Evolutionary conservation across 441 rosid species (phyloP), one percentile per base, ranked within the genome.

Genomic region (Jatropha podagrica): DNA sequence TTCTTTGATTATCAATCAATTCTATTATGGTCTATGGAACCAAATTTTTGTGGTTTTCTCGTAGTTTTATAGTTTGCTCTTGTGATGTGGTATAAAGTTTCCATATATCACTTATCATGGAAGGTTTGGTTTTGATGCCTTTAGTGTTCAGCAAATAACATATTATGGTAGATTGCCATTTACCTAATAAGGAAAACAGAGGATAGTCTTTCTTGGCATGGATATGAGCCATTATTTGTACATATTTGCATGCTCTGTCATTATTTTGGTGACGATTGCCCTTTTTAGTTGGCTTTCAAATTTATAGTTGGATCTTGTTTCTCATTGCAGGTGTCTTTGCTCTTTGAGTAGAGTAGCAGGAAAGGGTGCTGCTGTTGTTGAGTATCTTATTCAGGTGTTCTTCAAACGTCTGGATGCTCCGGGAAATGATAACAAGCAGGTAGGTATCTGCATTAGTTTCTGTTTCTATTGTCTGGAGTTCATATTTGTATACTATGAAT

Each of bases 371-470:
- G 83, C 82, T 77, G 88, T 88, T 49, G 84, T 94, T 76, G 97
- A 90, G 83, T 88, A 91, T 84, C 99, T 96, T 83, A 85, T 94
- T 83, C 97, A 85, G 80, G 87, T 94, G 73, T 94, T 96, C 83
- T 91, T 91, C 80, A 96, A 92, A 82, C 86, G 92, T 68, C 83
- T 94, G 81, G 99, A 94, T 81, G 82, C 85, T 73, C 95, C 86
- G 69, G 92, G 86, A 69, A 79, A 85, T 69, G 94, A 90, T 76
- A 93, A 88, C 87, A 90, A 86, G 83, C 99, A 97, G 99, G 99
- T 97, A 82, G 74, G 85, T 83, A 69, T 78, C 73, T 69, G 54
- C 38, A 72, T 60, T 12, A 74, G 46, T 42, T 26, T 41, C 38
- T 55, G 2, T 26, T 26, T 12, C 48, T 11, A 61, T 37, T 32